A percentile compares a stretch with the other conserved stretches of the same genome.
Evolutionary conservation across 805 yeast genomes (phyloP).

Genomic region (Zygosaccharomyces siamensis): DNA sequence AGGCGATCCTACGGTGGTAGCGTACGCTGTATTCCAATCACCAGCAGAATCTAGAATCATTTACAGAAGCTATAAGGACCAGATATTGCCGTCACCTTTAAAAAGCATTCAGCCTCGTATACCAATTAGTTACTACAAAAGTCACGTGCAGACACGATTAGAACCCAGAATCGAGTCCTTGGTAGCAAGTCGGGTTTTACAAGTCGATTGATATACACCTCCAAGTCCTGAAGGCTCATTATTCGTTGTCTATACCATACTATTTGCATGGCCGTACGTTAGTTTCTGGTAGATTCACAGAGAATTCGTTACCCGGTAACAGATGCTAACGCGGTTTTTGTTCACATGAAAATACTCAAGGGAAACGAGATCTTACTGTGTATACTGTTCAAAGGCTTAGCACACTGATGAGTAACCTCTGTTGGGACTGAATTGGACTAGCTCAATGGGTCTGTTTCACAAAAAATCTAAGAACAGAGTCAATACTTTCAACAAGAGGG

Average conservation of each 20-base stretch:
- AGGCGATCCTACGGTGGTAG: constrained; percentile 13
- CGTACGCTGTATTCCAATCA: constrained; percentile 15
- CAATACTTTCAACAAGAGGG: constrained; percentile 13
- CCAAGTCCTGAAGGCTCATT: not conserved
- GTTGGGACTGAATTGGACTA: not conserved
- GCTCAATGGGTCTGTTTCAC: constrained; percentile 29
- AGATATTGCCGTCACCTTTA: not conserved
- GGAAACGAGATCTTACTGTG: not conserved
- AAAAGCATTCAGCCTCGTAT: constrained; percentile 10
- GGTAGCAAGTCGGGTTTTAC: constrained; percentile 1
- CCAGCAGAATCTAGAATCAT: constrained; percentile 13
- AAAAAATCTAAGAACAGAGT: constrained; percentile 15
- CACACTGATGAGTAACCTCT: not conserved
- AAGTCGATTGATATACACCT: constrained; percentile 2
- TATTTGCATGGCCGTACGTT: no score
- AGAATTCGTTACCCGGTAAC: not conserved
- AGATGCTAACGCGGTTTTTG: not conserved
- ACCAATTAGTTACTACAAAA: constrained; percentile 10
- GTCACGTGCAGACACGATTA: constrained; percentile 1
- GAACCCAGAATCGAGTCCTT: constrained; percentile 3
- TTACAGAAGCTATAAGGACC: constrained; percentile 12
- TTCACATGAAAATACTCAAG: not conserved
- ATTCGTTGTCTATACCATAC: no score
- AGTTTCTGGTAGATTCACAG: no score
- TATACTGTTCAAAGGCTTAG: not conserved